phyloP scores from a whole-genome alignment of 371 early-diverging fungal species.

The Syncephalastrum contaminatum region DNA sequence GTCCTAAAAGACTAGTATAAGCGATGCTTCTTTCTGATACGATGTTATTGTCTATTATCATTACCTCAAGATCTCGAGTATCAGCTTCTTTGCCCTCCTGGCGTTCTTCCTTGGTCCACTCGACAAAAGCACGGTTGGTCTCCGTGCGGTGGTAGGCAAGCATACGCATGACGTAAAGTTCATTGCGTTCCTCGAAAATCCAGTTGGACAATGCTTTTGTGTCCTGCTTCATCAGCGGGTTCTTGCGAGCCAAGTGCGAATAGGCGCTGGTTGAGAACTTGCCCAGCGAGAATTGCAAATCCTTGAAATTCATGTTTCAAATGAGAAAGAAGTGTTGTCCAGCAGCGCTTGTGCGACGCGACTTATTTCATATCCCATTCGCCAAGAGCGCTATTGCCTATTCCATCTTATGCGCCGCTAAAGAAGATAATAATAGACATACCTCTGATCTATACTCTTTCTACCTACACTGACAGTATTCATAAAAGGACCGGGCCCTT shows the following conservation, averaged over 20 bases:
- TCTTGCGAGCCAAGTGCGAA: conserved; percentile 41
- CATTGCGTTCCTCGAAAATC: conserved; percentile 46
- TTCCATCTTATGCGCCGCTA: too few species aligned
- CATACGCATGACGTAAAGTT: conserved; percentile 35
- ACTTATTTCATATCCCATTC: too few species aligned
- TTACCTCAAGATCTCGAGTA: conserved; percentile 36
- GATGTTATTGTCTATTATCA: background rate
- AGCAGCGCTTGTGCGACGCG: too few species aligned
- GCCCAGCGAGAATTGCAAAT: conserved; percentile 42
- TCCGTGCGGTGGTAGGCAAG: conserved; percentile 33
- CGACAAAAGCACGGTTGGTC: conserved; percentile 29
- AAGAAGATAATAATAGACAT: too few species aligned
- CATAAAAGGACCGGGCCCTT: too few species aligned
- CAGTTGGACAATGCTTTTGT: conserved; percentile 37
- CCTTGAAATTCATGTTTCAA: conserved; percentile 39
- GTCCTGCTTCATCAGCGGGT: conserved; percentile 45
- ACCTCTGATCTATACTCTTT: too few species aligned
- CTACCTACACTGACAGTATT: too few species aligned
- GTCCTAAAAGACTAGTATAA: conserved; percentile 18
- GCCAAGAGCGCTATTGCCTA: too few species aligned
- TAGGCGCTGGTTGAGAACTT: conserved; percentile 40
- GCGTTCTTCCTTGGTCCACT: conserved; percentile 34
- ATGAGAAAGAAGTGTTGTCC: conserved; percentile 1
- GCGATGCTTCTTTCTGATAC: background rate
- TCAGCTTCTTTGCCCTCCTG: conserved; percentile 24